Evolutionary conservation across 306 rosid genomes (phyloP).

Genomic region (Cicer yamashitae): DNA sequence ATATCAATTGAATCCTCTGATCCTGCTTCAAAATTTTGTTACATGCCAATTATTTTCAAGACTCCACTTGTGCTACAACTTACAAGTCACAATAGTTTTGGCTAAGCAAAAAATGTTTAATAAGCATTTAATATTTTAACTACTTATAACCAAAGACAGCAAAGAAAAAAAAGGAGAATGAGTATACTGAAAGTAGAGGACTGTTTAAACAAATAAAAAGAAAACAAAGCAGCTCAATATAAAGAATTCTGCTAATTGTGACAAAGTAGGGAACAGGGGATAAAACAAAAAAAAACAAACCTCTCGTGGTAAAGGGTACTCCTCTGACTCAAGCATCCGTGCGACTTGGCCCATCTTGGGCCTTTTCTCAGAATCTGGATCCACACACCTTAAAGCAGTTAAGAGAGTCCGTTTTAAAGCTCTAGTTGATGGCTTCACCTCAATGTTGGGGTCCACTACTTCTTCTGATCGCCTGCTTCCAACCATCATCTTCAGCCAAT

Average conservation of each 20-base stretch:
- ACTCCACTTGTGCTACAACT: too few species aligned
- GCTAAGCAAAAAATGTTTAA: not conserved
- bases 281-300: conserved; percentile 49
- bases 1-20: not conserved
- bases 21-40: not conserved
- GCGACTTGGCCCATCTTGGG: conserved; percentile 61
- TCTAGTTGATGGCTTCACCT: conserved; percentile 76
- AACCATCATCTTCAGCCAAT: conserved; percentile 91
- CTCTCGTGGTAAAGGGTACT: conserved; percentile 83
- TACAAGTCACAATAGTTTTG: not conserved
- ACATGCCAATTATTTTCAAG: not conserved
- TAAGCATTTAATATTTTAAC: not conserved
- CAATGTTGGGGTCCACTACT: conserved; percentile 83
- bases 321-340: conserved; percentile 88
- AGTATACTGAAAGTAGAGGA: conserved; percentile 4
- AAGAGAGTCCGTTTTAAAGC: conserved; percentile 79
- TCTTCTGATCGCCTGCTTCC: conserved; percentile 88
- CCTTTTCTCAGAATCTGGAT: conserved; percentile 69
- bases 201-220: not conserved
- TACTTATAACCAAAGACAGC: not conserved
- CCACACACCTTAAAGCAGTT: conserved; percentile 87
- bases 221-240: conserved; percentile 16
- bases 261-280: not conserved
- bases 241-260: not conserved
- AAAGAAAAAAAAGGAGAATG: not conserved